Evolutionary conservation across 2,329 filamentous ascomycete species (phyloP), one percentile per base, ranked within the genome.

Genomic region (Alternaria postmessia): DNA sequence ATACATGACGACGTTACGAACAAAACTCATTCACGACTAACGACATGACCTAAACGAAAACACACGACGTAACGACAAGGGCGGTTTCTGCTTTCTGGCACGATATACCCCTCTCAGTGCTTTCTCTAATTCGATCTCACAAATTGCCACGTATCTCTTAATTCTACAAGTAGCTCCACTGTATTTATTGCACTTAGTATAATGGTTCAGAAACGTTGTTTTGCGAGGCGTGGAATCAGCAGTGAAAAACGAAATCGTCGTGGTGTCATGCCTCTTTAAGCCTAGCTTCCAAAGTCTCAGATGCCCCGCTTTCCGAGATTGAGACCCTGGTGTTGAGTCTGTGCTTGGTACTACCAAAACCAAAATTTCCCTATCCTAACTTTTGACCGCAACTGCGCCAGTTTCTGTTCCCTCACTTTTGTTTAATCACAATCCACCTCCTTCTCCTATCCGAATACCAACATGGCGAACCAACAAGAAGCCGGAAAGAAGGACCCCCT

Each of bases 401-500:
- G 54, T 46, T 58, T 61, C 47, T 54, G 53, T 53, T 57, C 58
- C 47, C 58, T 32, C 54, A 47, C 49, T 34, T 54, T 54, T 49
- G 20, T 38, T 38, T 46, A 36, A 53, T 41, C 51, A 26, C 46
- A n/a, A 34, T 46, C 47, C 61, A 51, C 46, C 38, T 36, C 46
- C 42, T 46, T 46, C 43, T 43, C 46, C 60, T 44, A 22, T 30
- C 48, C 28, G 11, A 42, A 34, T 46, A 28, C 30, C 57, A 61
- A 48, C 54, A 77, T 76, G 74, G 70, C 70, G 30, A 69, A 66
- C 51, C 64, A 74, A 41, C 63, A 71, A 39, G 62, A 71, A 24
- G 46, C 61, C 46, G 65, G 54, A 59, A 77, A 72, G 64, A 70
- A 65, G 34, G 75, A 77, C 66, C 74, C 72, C 60, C 72, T 91